Evolutionary conservation across 768 basidiomycete species (phyloP), one percentile per base, ranked within the genome.

Genomic region (Hypholoma fasciculare): DNA sequence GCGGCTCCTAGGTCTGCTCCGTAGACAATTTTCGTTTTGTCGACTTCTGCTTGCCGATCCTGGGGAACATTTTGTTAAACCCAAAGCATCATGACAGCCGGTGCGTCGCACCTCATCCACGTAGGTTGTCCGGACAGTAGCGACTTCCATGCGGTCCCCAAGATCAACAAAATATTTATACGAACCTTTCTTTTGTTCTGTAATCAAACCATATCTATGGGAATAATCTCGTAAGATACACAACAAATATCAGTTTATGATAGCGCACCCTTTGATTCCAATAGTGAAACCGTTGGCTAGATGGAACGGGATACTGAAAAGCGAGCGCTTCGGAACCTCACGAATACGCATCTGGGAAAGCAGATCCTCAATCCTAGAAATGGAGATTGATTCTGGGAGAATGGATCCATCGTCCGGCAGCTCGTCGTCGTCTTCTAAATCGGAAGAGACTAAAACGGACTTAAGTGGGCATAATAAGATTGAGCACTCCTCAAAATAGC

Each of bases 81-180:
- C 52, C 46, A 19, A 49, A 42, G 36, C 9, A 17, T 53, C 20
- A 43, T 30, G 38, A 44, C 23, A 51, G 46, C 27, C 51, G 13
- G 11, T 36, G 43, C 27, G 49, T 64, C 71, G 57, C 44, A 90
- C 94, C 76, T 90, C 85, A 57, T 96, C 92, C 42, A 90, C 79
- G 69, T 90, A 94, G 7, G 78, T 76, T 5, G 92, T 91, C 67
- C 84, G 84, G 51, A 80, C 79, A 43, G 79, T 75, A 0, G 88
- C 93, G 52, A 91, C 87, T 63, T 89, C 90, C 88, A 87, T 89
- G 59, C 79, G 78, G 67, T 87, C 87, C 48, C 85, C 93, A 57
- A 84, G 80, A 66, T 92, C 92, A 37, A 86, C 82, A 59, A 97
- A 95, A 66, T 94, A 92, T 67, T 85, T 89, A 70, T 94, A 90